Conservation (phyloP, 169 alveolate species). For the Perkinsus chesapeaki region DNA sequence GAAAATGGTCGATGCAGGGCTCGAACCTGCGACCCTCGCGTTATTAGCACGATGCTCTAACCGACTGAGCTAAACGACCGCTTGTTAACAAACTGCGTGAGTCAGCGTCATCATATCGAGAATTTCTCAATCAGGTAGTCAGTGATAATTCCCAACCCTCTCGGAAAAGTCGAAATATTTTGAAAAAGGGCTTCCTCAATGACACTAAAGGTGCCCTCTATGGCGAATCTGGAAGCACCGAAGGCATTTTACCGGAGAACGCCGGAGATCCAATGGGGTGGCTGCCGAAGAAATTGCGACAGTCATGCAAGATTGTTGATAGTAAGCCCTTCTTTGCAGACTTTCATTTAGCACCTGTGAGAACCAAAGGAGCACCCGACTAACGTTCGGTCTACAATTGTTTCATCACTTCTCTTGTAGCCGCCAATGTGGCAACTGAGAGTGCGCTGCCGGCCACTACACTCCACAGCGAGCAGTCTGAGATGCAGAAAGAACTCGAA, state of each 20-base stretch:
- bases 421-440: too few relatives aligned
- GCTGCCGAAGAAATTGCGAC: constrained; percentile 11
- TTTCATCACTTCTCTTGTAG: too few relatives aligned
- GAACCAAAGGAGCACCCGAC: too few relatives aligned
- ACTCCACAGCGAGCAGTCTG: neutral
- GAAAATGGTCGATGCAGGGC: neutral
- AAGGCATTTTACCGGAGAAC: constrained; percentile 12
- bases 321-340: neutral
- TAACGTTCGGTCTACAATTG: too few relatives aligned
- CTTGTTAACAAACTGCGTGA: neutral
- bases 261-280: constrained; percentile 20
- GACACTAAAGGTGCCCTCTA: neutral
- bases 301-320: constrained; percentile 13
- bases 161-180: neutral
- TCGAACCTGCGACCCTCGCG: constrained; percentile 7
- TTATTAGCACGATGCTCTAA: constrained; percentile 2
- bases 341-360: too few relatives aligned
- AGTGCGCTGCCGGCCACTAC: too few relatives aligned
- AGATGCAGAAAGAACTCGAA: neutral
- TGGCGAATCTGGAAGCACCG: constrained; percentile 11
- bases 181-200: neutral
- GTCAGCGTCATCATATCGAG: neutral
- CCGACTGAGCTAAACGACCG: constrained; percentile 6
- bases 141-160: neutral
- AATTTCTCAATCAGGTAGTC: neutral